These are phyloP conservation scores for Biscogniauxia marginata DNA, from an alignment of 2,329 filamentous ascomycete species.

Conservation along the genomic window DNA sequence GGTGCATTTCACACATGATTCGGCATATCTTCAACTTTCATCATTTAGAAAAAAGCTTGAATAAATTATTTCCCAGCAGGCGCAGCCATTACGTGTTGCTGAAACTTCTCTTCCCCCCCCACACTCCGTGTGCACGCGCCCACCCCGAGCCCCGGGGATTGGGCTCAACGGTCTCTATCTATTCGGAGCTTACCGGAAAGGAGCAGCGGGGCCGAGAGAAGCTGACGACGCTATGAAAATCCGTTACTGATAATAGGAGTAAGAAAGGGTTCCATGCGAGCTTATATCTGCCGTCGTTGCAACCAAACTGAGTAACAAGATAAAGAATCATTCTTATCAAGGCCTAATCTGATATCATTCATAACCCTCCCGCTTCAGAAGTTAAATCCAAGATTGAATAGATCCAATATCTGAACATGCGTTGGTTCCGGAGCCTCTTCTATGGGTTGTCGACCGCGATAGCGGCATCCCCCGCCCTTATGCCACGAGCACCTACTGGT, in stretches of 20 bases:
- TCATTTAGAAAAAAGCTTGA: neutral
- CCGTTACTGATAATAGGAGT: neutral
- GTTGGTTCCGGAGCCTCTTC: neutral
- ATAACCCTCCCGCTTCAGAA: neutral
- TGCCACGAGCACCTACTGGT: slow-evolving; percentile 11
- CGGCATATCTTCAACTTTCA: neutral
- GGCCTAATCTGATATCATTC: too few species aligned
- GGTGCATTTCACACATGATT: neutral
- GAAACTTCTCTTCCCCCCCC: neutral
- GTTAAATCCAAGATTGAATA: neutral
- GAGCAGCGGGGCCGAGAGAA: neutral
- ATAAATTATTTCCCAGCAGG: neutral
- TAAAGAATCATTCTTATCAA: too few species aligned
- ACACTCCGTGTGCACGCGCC: too few species aligned
- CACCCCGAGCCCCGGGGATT: neutral
- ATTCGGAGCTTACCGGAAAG: neutral
- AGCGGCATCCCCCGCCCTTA: slow-evolving; percentile 2
- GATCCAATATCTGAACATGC: slow-evolving; percentile 1
- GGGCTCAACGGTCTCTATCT: neutral
- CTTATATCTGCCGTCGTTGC: neutral
- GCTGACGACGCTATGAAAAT: neutral
- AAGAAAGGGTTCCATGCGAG: neutral
- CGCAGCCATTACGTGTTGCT: neutral
- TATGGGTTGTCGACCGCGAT: slow-evolving; percentile 1
- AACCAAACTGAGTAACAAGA: too few species aligned